Conservation (phyloP, 148 eudicot genomes). For the Rheum nobile region DNA sequence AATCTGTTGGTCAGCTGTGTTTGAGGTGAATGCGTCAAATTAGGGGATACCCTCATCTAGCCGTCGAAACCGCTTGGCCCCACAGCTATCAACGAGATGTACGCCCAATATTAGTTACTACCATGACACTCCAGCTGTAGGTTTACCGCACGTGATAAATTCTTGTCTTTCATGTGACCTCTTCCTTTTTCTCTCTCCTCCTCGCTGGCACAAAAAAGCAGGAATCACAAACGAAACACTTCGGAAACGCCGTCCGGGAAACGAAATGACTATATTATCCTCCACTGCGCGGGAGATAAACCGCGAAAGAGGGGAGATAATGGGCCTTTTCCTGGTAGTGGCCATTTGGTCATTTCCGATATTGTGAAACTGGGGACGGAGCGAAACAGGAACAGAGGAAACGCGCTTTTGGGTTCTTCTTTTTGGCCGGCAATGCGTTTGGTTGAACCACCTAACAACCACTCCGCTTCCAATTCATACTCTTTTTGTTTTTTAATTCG, state of each 20-base stretch:
- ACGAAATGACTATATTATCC: not conserved
- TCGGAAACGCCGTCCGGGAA: slow-evolving; percentile 1
- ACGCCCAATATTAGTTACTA: slow-evolving; percentile 1
- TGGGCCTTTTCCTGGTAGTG: not conserved
- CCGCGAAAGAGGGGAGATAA: not conserved
- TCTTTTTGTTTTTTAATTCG: not conserved
- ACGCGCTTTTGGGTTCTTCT: not conserved
- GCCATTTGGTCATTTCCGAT: not conserved
- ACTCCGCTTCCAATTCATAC: slow-evolving; percentile 24
- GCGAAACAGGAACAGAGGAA: not conserved
- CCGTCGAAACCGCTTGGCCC: not conserved
- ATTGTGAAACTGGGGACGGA: not conserved
- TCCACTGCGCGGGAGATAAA: not conserved
- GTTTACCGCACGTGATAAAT: slow-evolving; percentile 10
- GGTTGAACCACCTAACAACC: slow-evolving; percentile 69
- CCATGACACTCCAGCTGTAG: slow-evolving; percentile 3
- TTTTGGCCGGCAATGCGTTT: slow-evolving; percentile 7
- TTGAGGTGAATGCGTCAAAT: slow-evolving; percentile 5
- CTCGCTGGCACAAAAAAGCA: not conserved
- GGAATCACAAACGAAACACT: not conserved
- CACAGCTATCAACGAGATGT: not conserved
- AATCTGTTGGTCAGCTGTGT: slow-evolving; percentile 8
- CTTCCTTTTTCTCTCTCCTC: not conserved
- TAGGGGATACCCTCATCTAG: not conserved
- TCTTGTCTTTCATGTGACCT: slow-evolving; percentile 7